Evolutionary conservation across 345 rosid genomes (phyloP).

Genomic region (Bruguiera gymnorhiza): DNA sequence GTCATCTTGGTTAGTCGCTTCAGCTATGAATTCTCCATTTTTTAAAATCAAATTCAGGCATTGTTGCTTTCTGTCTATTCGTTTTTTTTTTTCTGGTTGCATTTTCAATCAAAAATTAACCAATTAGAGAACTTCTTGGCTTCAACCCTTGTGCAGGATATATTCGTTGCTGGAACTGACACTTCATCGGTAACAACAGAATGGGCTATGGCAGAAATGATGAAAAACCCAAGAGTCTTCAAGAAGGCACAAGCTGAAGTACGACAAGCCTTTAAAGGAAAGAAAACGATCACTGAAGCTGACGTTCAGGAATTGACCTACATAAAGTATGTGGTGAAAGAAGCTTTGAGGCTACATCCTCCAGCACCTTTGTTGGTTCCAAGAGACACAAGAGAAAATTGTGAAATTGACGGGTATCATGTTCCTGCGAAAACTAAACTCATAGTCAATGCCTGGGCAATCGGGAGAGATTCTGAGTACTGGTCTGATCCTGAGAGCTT

Average conservation of each 20-base stretch:
- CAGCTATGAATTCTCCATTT: too few species aligned
- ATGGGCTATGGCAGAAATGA: constrained; percentile 20
- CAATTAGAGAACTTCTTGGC: background rate
- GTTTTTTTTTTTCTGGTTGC: too few species aligned
- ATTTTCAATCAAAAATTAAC: background rate
- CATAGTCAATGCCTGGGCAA: constrained; percentile 13
- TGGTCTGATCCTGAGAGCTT: constrained; percentile 10
- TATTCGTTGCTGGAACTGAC: constrained; percentile 15
- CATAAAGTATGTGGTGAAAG: constrained; percentile 13
- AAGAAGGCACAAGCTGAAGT: constrained; percentile 20
- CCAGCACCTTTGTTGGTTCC: constrained; percentile 15
- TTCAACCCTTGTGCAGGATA: constrained; percentile 3
- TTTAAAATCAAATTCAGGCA: too few species aligned
- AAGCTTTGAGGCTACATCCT: constrained; percentile 21
- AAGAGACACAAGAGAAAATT: constrained; percentile 14
- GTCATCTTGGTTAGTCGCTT: constrained; percentile 6
- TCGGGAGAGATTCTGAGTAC: constrained; percentile 9
- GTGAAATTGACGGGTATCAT: constrained; percentile 14
- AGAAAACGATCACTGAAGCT: constrained; percentile 6
- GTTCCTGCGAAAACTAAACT: constrained; percentile 7
- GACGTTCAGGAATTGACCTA: constrained; percentile 16
- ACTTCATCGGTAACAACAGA: constrained; percentile 17
- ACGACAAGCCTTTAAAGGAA: constrained; percentile 11
- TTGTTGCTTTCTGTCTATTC: too few species aligned
- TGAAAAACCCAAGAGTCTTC: constrained; percentile 13